Conservation (phyloP, 352 stramenopile genomes). For the Globisporangium alternatum region DNA sequence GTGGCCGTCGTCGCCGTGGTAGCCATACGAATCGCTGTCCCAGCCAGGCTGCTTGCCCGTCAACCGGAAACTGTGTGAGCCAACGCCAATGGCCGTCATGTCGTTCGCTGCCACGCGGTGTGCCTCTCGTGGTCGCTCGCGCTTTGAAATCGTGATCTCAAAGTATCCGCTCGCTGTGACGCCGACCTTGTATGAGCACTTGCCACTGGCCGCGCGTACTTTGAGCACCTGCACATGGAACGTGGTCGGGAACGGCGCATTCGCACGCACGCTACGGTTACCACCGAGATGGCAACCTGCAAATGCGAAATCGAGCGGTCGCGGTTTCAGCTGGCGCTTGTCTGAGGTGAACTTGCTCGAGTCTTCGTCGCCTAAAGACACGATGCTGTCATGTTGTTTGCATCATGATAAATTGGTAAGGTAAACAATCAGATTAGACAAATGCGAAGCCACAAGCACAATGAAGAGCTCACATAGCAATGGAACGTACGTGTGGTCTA, state of each 20-base stretch:
- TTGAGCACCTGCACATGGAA: conserved; percentile 62
- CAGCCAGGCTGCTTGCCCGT: conserved; percentile 73
- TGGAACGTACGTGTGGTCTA: conserved; percentile 42
- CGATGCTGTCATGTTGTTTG: conserved; percentile 22
- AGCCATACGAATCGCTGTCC: conserved; percentile 60
- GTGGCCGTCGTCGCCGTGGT: conserved; percentile 75
- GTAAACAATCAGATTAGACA: background rate
- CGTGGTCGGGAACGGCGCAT: conserved; percentile 57
- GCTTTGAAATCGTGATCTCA: conserved; percentile 54
- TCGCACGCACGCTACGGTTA: conserved; percentile 65
- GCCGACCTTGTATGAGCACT: conserved; percentile 41
- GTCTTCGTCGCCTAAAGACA: conserved; percentile 23
- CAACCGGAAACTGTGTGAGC: conserved; percentile 46
- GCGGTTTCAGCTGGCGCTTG: conserved; percentile 4
- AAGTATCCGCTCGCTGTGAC: conserved; percentile 68
- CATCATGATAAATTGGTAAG: too few relatives aligned
- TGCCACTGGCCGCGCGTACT: conserved; percentile 16
- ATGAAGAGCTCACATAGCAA: background rate
- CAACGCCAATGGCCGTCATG: conserved; percentile 71
- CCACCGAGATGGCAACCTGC: conserved; percentile 45
- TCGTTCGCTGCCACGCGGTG: conserved; percentile 19
- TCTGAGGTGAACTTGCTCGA: background rate
- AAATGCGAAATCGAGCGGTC: conserved; percentile 47
- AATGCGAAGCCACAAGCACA: background rate
- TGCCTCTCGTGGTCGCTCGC: conserved; percentile 11